A percentile compares a stretch with the other conserved stretches of the same genome.
These are phyloP conservation scores for Licmophora abbreviata DNA, from an alignment of 108 stramenopile species.

Conservation along the genomic window DNA sequence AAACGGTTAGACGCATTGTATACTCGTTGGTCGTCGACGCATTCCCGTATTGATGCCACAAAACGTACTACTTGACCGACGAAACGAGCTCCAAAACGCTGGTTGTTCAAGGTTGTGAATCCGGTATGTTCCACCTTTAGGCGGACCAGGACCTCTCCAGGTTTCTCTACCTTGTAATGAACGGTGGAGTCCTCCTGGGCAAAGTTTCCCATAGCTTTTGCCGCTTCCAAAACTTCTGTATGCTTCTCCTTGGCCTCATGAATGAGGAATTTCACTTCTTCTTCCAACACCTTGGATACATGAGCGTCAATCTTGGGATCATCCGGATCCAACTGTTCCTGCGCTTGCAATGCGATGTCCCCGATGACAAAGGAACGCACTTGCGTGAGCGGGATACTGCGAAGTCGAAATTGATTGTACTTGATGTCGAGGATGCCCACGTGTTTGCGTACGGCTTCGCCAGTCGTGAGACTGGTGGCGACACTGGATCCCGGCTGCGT, in stretches of 20 bases:
- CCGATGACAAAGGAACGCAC: conserved; percentile 78
- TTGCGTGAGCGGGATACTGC: conserved; percentile 62
- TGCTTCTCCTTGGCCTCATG: conserved; percentile 31
- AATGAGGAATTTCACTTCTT: conserved; percentile 59
- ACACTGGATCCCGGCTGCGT: conserved; percentile 93
- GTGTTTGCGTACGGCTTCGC: conserved; percentile 88
- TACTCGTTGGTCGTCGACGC: not conserved
- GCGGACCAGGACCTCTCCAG: conserved; percentile 85
- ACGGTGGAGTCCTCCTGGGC: conserved; percentile 15
- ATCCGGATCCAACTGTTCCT: conserved; percentile 56
- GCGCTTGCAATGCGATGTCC: conserved; percentile 46
- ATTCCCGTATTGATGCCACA: conserved; percentile 15
- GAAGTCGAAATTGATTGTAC: conserved; percentile 63
- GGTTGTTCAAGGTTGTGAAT: conserved; percentile 87
- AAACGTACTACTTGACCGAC: conserved; percentile 86
- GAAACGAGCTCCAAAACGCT: conserved; percentile 85
- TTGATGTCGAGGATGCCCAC: conserved; percentile 77
- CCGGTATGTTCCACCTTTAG: conserved; percentile 93
- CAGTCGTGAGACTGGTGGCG: conserved; percentile 80
- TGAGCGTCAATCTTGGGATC: conserved; percentile 73
- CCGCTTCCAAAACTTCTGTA: conserved; percentile 26
- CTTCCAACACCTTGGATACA: conserved; percentile 48
- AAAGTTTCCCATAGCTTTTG: conserved; percentile 23
- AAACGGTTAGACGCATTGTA: not conserved
- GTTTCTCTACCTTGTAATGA: conserved; percentile 47